Conservation (phyloP, 768 basidiomycete genomes). For the Termitomyces sp. region DNA sequence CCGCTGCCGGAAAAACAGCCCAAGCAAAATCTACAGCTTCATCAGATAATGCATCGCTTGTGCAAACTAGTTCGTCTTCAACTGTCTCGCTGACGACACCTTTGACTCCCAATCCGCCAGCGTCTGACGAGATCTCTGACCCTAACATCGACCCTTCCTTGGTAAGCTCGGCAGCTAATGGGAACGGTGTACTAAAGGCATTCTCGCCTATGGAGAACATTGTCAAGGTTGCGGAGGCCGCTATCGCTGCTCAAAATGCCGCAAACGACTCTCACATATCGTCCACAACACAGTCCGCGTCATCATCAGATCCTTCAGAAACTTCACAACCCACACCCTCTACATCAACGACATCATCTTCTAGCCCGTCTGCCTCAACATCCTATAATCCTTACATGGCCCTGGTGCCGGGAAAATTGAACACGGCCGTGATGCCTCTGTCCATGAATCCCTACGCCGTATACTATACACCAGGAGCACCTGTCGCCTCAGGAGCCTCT, state of each 20-base stretch:
- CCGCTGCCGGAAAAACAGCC: slow-evolving; percentile 5
- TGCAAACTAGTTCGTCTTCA: not conserved
- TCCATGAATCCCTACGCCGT: slow-evolving; percentile 36
- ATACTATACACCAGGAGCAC: slow-evolving; percentile 35
- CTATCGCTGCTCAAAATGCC: slow-evolving; percentile 25
- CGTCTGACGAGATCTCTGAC: not conserved
- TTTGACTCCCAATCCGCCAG: not conserved
- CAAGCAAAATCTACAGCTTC: slow-evolving; percentile 8
- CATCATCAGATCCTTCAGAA: not conserved
- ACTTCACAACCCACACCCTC: not conserved
- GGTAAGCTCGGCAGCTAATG: slow-evolving; percentile 2
- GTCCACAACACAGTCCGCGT: not conserved
- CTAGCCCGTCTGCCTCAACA: slow-evolving; percentile 15
- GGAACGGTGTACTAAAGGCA: slow-evolving; percentile 3
- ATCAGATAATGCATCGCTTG: slow-evolving; percentile 1
- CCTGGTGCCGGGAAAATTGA: slow-evolving; percentile 12
- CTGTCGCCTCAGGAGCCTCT: slow-evolving; percentile 31
- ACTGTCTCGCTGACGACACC: not conserved
- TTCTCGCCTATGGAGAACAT: slow-evolving; percentile 27
- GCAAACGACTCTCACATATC: slow-evolving; percentile 10
- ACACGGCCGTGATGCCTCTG: slow-evolving; percentile 13
- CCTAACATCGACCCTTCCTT: slow-evolving; percentile 15
- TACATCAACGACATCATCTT: slow-evolving; percentile 2
- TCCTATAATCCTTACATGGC: slow-evolving; percentile 20
- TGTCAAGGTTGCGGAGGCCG: slow-evolving; percentile 31